phyloP scores from a whole-genome alignment of 768 basidiomycete species.

The Mycena pura region DNA sequence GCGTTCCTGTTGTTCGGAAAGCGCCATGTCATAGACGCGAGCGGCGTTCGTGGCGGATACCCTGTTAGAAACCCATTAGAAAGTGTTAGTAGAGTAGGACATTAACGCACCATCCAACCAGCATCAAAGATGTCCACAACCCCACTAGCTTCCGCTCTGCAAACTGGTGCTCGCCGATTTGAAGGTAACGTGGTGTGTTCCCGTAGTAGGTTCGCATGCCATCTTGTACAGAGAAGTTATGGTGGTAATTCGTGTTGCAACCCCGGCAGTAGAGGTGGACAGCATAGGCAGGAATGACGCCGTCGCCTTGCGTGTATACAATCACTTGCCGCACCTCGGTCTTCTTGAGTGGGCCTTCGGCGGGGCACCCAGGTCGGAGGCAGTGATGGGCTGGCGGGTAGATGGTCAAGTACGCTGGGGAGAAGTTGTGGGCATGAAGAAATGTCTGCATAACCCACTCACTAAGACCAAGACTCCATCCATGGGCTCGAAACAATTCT shows the following conservation, averaged over 20 bases:
- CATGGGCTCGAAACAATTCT: too few relatives aligned
- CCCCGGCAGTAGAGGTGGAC: constrained; percentile 27
- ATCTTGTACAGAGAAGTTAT: constrained; percentile 26
- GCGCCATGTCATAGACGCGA: constrained; percentile 20
- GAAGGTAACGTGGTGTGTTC: constrained; percentile 27
- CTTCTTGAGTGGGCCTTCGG: too few relatives aligned
- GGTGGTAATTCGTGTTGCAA: constrained; percentile 28
- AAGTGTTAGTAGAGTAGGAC: neutral
- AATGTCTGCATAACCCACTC: too few relatives aligned
- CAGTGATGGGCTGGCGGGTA: too few relatives aligned
- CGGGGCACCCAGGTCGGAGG: too few relatives aligned
- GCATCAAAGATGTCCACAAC: too few relatives aligned
- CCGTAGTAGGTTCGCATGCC: constrained; percentile 28
- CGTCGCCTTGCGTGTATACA: neutral
- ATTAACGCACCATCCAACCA: constrained; percentile 21
- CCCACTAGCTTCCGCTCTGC: constrained; percentile 26
- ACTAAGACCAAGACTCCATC: too few relatives aligned
- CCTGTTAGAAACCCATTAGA: neutral
- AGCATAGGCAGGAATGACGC: constrained; percentile 23
- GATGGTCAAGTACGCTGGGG: too few relatives aligned
- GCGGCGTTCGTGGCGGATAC: constrained; percentile 29
- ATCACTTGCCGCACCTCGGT: neutral
- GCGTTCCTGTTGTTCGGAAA: too few relatives aligned
- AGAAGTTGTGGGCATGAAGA: too few relatives aligned
- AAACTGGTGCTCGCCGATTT: constrained; percentile 35